Base-by-base conservation (phyloP, 176 grass and related monocot genomes). In the Melocanna baccifera region DNA sequence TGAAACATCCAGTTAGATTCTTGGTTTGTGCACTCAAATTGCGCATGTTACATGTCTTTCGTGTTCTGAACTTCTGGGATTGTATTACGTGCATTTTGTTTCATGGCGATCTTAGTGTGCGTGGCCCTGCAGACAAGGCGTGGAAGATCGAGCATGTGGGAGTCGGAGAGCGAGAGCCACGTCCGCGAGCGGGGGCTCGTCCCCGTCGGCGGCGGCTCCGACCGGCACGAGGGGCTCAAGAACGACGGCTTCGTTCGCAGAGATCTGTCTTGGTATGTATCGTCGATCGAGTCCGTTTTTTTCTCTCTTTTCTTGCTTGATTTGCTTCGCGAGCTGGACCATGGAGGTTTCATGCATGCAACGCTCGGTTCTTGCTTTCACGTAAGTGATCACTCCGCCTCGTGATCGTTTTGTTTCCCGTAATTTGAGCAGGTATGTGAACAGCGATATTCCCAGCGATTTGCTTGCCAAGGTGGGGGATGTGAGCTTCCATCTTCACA, bases 391-490 rank as follows among this genome's bases (percentile, higher is more conserved):
- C 6, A 3, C 0, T 37, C 23, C 18, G 36, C 22, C 47, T 50
- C 11, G 34, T 77, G 0, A 28, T 19, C n/a, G 59, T 82, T 76
- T 61, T 65, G 9, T 34, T 69, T 59, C 26, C 28, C 11, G 68
- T 81, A 10, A 56, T 52, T 76, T 83, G 85, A 64, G 61, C 81
- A 99, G 96, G 89, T 91, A 91, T 67, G 89, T 96, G 13, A 92
- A 94, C 82, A 99, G 93, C 18, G 96, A 96, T 30, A 99, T 99
- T 58, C 96, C 96, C 34, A 99, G 93, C 76, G 89, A 99, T 92
- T 88, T 96, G 86, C 89, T 99, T 13, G 81, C 94, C 67, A 92
- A 82, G 87, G 91, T 99, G 46, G 91, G 87, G 67, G 91, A 82
- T 29, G 68, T 87, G 64, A 96, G 88, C 91, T 99, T 99, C 88